Conservation (phyloP, 2,329 filamentous ascomycete species). For the Sporothrix globosa region DNA sequence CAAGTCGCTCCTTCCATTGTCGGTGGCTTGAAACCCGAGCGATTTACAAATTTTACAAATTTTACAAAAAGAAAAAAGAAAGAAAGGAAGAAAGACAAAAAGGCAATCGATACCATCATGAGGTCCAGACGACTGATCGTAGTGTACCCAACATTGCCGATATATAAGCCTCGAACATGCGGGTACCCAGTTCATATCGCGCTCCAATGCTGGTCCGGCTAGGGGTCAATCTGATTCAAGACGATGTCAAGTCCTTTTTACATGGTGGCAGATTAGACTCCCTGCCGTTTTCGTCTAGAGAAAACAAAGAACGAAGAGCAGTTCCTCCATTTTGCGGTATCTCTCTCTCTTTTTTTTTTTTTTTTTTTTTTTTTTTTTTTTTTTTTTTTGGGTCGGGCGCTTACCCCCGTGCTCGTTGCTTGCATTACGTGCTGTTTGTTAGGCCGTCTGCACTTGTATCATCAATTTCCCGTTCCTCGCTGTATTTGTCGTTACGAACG, state of each 20-base stretch:
- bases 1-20: neutral
- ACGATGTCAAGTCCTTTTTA: neutral
- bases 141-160: conserved; percentile 11
- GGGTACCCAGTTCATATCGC: neutral
- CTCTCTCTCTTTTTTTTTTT: too few species aligned
- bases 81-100: too few species aligned
- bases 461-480: conserved; percentile 6
- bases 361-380: too few species aligned
- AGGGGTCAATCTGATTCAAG: conserved; percentile 3
- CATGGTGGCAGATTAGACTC: conserved; percentile 3
- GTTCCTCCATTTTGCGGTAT: neutral
- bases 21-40: conserved; percentile 1
- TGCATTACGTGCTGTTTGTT: neutral
- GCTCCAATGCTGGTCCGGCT: conserved; percentile 9
- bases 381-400: neutral
- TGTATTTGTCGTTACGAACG: conserved; percentile 3
- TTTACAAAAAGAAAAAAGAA: too few species aligned
- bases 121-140: neutral
- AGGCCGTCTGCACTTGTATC: neutral
- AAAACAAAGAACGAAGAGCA: neutral
- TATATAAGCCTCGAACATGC: neutral
- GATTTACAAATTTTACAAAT: too few species aligned
- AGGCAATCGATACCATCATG: neutral
- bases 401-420: conserved; percentile 3
- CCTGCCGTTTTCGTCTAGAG: conserved; percentile 20